Percentiles rank a stretch among this genome's conserved stretches.
These are phyloP conservation scores for Phytophthora lateralis DNA, from an alignment of 352 stramenopile genomes.

Conservation along the genomic window DNA sequence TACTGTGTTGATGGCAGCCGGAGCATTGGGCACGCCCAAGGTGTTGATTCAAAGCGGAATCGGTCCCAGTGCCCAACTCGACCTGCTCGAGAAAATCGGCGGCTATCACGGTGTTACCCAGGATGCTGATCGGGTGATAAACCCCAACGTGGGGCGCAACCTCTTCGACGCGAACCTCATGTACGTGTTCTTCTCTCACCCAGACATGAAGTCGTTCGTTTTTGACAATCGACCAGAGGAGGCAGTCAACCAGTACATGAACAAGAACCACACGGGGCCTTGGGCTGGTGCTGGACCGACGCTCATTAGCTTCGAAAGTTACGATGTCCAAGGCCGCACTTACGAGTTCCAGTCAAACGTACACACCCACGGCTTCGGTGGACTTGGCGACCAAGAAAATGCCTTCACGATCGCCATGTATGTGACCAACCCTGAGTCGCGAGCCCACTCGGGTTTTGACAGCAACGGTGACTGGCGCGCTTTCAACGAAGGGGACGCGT, in stretches of 20 bases:
- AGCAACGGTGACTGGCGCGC: constrained; percentile 45
- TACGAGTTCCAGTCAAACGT: constrained; percentile 72
- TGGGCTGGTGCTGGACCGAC: constrained; percentile 52
- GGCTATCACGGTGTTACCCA: constrained; percentile 42
- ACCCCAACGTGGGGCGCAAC: constrained; percentile 60
- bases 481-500: constrained; percentile 45
- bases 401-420: constrained; percentile 59
- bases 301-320: constrained; percentile 65
- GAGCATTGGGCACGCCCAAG: constrained; percentile 74
- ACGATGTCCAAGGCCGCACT: constrained; percentile 43
- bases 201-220: constrained; percentile 51
- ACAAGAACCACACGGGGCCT: constrained; percentile 34
- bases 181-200: constrained; percentile 49
- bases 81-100: constrained; percentile 32
- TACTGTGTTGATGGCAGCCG: constrained; percentile 74
- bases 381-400: constrained; percentile 26
- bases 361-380: constrained; percentile 45
- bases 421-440: constrained; percentile 61
- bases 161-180: constrained; percentile 63
- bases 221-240: constrained; percentile 31
- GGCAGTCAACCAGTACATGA: constrained; percentile 60
- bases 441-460: constrained; percentile 48
- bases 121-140: constrained; percentile 41
- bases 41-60: constrained; percentile 82
- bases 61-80: constrained; percentile 58